Evolutionary conservation across 371 early-diverging fungal genomes (phyloP).

Genomic region (Mucor irregularis): DNA sequence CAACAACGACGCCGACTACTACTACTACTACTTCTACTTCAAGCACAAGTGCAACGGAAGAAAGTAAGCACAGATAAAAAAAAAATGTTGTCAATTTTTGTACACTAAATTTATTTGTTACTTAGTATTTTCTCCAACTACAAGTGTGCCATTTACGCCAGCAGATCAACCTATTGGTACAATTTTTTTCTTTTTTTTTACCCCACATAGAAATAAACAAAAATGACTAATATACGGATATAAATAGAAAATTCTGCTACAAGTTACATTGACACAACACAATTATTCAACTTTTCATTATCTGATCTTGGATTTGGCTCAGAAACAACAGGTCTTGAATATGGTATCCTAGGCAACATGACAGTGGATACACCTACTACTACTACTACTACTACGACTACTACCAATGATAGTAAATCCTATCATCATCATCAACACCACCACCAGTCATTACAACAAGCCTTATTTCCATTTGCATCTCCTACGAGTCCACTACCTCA

Average conservation of each 20-base stretch:
- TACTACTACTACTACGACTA: not conserved
- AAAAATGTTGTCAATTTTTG: slow-evolving; percentile 1
- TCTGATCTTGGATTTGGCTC: slow-evolving; percentile 47
- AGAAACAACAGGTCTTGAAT: slow-evolving; percentile 45
- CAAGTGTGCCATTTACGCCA: slow-evolving; percentile 16
- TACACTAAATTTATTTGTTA: too few species aligned
- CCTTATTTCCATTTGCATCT: slow-evolving; percentile 12
- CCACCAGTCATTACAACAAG: too few species aligned
- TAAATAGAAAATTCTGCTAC: slow-evolving; percentile 3
- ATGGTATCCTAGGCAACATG: slow-evolving; percentile 47
- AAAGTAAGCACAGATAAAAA: slow-evolving; percentile 14
- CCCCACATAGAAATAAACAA: slow-evolving; percentile 4
- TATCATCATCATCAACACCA: not conserved
- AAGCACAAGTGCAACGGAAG: slow-evolving; percentile 13
- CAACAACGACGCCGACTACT: too few species aligned
- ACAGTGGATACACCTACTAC: slow-evolving; percentile 8
- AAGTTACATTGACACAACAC: slow-evolving; percentile 20
- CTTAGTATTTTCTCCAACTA: slow-evolving; percentile 5
- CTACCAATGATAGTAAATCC: too few species aligned
- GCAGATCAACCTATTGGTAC: slow-evolving; percentile 19
- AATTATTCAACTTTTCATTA: slow-evolving; percentile 35
- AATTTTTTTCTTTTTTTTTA: slow-evolving; percentile 5
- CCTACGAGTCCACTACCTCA: slow-evolving; percentile 7
- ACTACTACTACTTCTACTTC: not conserved
- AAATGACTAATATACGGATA: not conserved